phyloP scores from a whole-genome alignment of 208 protist genomes.

The Trypanosoma mega region DNA sequence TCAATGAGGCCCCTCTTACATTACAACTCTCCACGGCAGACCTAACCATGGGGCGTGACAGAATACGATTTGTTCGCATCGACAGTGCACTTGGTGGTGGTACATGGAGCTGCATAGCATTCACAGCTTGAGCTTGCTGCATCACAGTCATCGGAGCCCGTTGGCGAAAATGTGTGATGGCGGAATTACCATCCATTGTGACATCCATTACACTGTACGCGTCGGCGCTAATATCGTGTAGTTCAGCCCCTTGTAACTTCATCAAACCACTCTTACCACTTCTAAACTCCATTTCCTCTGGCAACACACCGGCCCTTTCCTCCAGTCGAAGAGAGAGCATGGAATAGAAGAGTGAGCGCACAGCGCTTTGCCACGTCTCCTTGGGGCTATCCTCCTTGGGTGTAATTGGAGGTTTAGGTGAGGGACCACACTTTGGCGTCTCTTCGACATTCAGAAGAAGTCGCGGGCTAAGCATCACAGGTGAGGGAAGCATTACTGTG shows the following conservation, averaged over 20 bases:
- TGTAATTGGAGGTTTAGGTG: not conserved
- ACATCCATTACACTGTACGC: slow-evolving; percentile 59
- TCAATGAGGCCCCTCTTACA: too few species aligned
- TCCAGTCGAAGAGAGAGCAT: slow-evolving; percentile 34
- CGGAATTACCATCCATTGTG: slow-evolving; percentile 73
- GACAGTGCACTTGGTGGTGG: not conserved
- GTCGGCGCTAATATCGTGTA: slow-evolving; percentile 17
- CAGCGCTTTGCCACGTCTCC: slow-evolving; percentile 22
- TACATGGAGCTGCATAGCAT: not conserved
- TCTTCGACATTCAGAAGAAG: not conserved
- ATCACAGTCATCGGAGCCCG: slow-evolving; percentile 12
- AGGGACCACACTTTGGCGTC: not conserved
- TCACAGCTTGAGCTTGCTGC: slow-evolving; percentile 5
- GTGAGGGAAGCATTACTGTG: not conserved
- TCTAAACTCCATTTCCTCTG: slow-evolving; percentile 25
- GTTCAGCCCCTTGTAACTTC: slow-evolving; percentile 17
- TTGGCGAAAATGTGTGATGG: slow-evolving; percentile 42
- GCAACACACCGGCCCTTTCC: slow-evolving; percentile 8
- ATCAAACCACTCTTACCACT: not conserved
- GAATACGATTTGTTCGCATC: not conserved
- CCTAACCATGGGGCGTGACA: too few species aligned
- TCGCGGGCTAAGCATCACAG: not conserved
- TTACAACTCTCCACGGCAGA: too few species aligned
- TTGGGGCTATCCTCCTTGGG: not conserved
- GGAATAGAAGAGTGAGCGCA: slow-evolving; percentile 41